Base-by-base conservation (phyloP, 148 eudicot genomes). In the Nyssa sinensis region DNA sequence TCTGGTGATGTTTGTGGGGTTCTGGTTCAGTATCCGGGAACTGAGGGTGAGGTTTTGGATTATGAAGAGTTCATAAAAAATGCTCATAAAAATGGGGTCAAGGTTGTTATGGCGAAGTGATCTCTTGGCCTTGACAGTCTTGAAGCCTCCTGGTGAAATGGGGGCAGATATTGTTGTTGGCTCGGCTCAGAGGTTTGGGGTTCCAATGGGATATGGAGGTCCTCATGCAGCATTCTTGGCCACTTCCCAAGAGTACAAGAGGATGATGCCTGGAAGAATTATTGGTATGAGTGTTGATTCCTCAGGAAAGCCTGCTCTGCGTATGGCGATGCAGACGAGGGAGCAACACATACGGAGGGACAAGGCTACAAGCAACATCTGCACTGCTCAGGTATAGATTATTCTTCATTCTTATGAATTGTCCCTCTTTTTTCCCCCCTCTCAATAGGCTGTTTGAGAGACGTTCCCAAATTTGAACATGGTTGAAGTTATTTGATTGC, bases 191-290 rank as follows among this genome's bases (percentile, higher is more conserved):
- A 90, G 98, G 77, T 94, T 94, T 82, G 98, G 98, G 62, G 98
- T 94, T 32, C 98, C 98, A 2, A 91, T 94, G 98, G 98, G 98
- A 27, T 94, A 94, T 81, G 98, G 98, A 21, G 98, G 98, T 31
- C 98, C 98, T 37, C 98, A 94, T 82, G 98, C 98, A 24, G 98
- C 98, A 10, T 94, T 94, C 82, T 62, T 94, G 86, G 98, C 98
- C 30, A 91, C 98, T 0, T 88, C 95, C 47, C 98, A 94, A 70
- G 98, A 94, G 80, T 94, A 94, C 72, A 94, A 94, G 89, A 90
- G 98, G 82, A 78, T 94, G 97, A 94, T 94, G 95, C 98, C 98
- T 0, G 98, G 98, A 73, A 90, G 98, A 75, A 82, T 94, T 70
- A 94, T 94, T 73, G 98, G 98, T 68, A 83, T 91, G 59, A 94